Evolutionary conservation across 202 grass and related monocot genomes (phyloP), one percentile per base, ranked within the genome.

Genomic region (Zoysia matrella): DNA sequence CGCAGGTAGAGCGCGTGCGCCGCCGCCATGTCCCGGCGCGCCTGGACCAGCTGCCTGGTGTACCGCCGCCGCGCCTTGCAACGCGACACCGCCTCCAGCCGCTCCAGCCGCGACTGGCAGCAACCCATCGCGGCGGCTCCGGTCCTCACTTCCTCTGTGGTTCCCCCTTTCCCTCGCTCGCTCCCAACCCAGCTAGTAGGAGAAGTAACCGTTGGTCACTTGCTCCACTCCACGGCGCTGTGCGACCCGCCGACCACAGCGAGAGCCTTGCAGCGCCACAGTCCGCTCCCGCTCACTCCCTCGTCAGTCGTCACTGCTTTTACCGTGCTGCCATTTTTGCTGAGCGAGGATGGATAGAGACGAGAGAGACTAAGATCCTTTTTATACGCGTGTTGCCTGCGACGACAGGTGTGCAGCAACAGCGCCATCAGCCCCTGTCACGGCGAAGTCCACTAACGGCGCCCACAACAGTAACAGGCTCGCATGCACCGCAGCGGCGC

Each of bases 41-140:
- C 95, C 87, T 85, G 80, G 50, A 95, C 95, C 4, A 98, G 90
- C 54, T 98, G 95, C 87, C 90, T 98, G 60, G 92, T 95, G 92
- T 95, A 98, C 9, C 95, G 75, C 40, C 90, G 58, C 12, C 95
- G 85, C 60, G 92, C 92, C 89, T 98, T 98, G 90, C 95, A 98
- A 12, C 95, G 80, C 53, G 95, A 93, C 48, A 98, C 95, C 39
- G 89, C 90, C 77, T 98, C 95, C 79, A 90, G 85, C 60, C 90
- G 73, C 79, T 98, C 95, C 65, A 98, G 61, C 85, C 89, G 69
- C 52, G 95, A 98, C 75, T 95, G 90, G 86, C 90, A 93, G 82
- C 87, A 83, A 9, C 95, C 92, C 95, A 98, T 91, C 75, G 15
- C 57, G 46, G 30, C 3, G 4, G 2, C 46, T 41, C 40, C 62